phyloP scores from a whole-genome alignment of 257 asterid genomes.

The Euphrasia confusa region DNA sequence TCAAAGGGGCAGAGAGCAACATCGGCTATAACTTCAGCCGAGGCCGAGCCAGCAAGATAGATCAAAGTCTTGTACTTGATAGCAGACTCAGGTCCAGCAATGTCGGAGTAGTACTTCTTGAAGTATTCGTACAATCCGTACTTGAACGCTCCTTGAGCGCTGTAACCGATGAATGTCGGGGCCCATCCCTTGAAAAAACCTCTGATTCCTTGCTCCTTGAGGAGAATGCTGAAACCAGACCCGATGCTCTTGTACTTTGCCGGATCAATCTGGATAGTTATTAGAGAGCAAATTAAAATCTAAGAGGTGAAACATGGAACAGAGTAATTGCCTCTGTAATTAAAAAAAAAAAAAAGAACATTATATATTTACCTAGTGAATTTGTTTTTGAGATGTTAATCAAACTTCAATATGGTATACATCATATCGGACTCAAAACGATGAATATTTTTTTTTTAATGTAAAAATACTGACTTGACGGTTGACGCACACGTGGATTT shows the following conservation, averaged over 20 bases:
- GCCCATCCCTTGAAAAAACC: conserved; percentile 84
- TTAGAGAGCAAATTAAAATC: background rate
- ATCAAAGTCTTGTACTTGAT: conserved; percentile 77
- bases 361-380: too few relatives aligned
- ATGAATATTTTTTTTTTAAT: too few relatives aligned
- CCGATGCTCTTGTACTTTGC: conserved; percentile 62
- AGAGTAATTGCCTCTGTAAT: too few relatives aligned
- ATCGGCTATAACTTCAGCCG: conserved; percentile 78
- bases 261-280: conserved; percentile 57
- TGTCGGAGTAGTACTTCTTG: conserved; percentile 74
- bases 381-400: too few relatives aligned
- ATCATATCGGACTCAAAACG: too few relatives aligned
- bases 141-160: conserved; percentile 83
- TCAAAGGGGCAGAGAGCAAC: conserved; percentile 82
- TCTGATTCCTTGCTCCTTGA: conserved; percentile 64
- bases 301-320: background rate
- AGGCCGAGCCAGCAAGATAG: conserved; percentile 81
- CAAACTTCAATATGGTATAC: too few relatives aligned
- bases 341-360: too few relatives aligned
- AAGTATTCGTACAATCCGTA: conserved; percentile 69
- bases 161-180: conserved; percentile 79
- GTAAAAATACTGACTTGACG: too few relatives aligned
- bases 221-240: conserved; percentile 55
- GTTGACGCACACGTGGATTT: too few relatives aligned
- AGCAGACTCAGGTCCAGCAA: conserved; percentile 72